Conservation (phyloP, 345 rosid species). For the Melaleuca quinquenervia region DNA sequence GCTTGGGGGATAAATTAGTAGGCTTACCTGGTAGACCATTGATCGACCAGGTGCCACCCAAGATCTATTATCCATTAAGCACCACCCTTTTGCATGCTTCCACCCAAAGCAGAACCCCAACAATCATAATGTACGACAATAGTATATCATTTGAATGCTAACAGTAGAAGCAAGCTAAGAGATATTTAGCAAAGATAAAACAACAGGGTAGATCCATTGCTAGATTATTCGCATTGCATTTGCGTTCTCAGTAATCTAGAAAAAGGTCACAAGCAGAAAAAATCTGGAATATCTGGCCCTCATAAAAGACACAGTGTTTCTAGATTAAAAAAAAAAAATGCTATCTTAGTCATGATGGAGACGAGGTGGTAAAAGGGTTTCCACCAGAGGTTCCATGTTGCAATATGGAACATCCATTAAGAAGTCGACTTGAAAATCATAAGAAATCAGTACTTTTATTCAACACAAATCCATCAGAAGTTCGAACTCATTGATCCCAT, state of each 20-base stretch:
- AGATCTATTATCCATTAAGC: background rate
- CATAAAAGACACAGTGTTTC: background rate
- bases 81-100: background rate
- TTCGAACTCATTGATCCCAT: background rate
- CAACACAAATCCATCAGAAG: background rate
- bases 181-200: background rate
- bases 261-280: background rate
- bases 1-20: background rate
- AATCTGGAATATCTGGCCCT: background rate
- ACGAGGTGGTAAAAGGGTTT: background rate
- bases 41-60: background rate
- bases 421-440: background rate
- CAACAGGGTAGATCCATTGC: background rate
- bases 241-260: background rate
- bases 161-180: background rate
- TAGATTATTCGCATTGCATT: background rate
- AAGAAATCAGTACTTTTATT: background rate
- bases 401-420: background rate
- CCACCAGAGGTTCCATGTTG: background rate
- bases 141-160: background rate
- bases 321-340: background rate
- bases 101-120: background rate
- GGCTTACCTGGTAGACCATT: background rate
- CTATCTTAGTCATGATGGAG: background rate
- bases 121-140: no score